Base-by-base conservation (phyloP, 352 stramenopile genomes). In the Pythium apleroticum region DNA sequence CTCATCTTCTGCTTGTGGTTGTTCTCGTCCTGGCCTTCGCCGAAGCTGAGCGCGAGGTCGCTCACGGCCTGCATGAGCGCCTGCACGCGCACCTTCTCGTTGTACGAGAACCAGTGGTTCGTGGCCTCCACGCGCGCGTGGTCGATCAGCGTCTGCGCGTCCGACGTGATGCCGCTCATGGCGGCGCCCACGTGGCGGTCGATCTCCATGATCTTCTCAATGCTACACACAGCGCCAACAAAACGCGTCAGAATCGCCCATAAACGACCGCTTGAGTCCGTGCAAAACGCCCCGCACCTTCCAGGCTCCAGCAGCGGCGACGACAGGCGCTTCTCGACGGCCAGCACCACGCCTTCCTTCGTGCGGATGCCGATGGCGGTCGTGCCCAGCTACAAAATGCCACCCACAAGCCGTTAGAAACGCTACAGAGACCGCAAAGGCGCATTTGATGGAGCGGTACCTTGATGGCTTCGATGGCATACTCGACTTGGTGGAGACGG, bases 151-250 rank as follows among this genome's bases (percentile, higher is more conserved):
- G 97, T 99, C 73, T 98, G 87, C 15, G 97, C 97, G 78, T 99
- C 98, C 35, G 97, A 97, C 17, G 98, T 98, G 49, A 99, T 89
- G 52, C 98, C 98, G 69, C 92, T 98, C 96, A 99, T 99, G 64
- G 98, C 98, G 30, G 91, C 97, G 30, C 97, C 98, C 52, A 99
- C 89, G 79, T 99, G 97, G 12, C 79, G 84, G 76, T 99, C 98
- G 66, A 99, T 97, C 76, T 99, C 97, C 75, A 99, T 97, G 78
- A 99, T 99, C 84, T 99, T 99, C 74, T 99, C 97, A 48, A 99
- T 98, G 73, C 92, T 99, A 41, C 25, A 35, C 6, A 27, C 30
- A 33, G n/a, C n/a, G n/a, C 22, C 22, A 43, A 41, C 10, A 2
- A 57, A 43, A 41, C 8, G 17, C 50, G 24, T 27, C 12, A 45